These are phyloP conservation scores for Suillus variegatus DNA, from an alignment of 768 basidiomycete species.

Conservation along the genomic window DNA sequence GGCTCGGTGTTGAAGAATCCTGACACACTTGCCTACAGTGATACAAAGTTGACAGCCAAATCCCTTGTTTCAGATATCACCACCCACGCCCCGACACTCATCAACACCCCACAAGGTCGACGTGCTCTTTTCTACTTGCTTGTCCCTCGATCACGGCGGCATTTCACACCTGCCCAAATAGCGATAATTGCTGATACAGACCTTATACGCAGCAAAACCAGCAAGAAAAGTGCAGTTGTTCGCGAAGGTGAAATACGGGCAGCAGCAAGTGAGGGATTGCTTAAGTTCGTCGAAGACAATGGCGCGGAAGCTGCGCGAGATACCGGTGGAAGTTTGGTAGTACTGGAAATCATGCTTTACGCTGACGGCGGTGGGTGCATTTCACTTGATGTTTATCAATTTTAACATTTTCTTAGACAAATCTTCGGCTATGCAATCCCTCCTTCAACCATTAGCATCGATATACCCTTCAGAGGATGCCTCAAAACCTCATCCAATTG, in stretches of 20 bases:
- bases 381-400: not conserved
- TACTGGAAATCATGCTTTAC: conserved; percentile 81
- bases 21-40: conserved; percentile 45
- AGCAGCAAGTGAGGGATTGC: conserved; percentile 71
- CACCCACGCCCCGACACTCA: conserved; percentile 55
- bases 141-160: conserved; percentile 77
- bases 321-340: conserved; percentile 76
- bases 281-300: conserved; percentile 67
- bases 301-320: conserved; percentile 68
- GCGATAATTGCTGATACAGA: conserved; percentile 74
- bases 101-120: conserved; percentile 70
- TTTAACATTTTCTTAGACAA: conserved; percentile 56
- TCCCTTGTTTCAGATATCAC: conserved; percentile 74
- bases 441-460: conserved; percentile 56
- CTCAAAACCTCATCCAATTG: conserved; percentile 63
- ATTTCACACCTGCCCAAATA: conserved; percentile 86
- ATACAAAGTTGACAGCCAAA: conserved; percentile 88
- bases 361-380: conserved; percentile 73
- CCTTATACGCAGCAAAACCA: conserved; percentile 63
- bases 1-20: not conserved
- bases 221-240: conserved; percentile 73
- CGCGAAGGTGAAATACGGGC: conserved; percentile 71
- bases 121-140: conserved; percentile 82
- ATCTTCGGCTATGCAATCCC: conserved; percentile 54
- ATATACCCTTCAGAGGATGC: conserved; percentile 59